Base-by-base conservation (phyloP, 148 eudicot species). In the Nepenthes gracilis region DNA sequence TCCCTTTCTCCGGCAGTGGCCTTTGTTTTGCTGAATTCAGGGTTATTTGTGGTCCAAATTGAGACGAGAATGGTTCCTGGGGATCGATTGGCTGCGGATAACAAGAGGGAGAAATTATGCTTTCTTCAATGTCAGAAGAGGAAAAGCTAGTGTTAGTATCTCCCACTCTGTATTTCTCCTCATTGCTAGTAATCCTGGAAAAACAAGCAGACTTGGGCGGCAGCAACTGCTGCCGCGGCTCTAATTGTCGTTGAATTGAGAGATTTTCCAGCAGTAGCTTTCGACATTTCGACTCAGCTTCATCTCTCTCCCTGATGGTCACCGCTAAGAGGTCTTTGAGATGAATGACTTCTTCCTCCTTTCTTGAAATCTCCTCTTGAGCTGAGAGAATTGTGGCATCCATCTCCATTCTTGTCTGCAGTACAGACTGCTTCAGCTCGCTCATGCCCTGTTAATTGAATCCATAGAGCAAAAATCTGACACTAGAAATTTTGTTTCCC, bases 1-100 rank as follows among this genome's bases (percentile, higher is more conserved):
- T 78, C 38, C 97, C 95, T 33, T 86, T 82, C 47, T 86, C 91
- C 0, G 97, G 97, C 67, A 90, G 67, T 47, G 86, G 80, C 70
- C 70, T 83, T 43, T 61, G 78, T 2, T 34, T 33, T 0, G 54
- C 77, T 38, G 84, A 38, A 36, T 54, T 59, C 2, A 76, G 81
- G 1, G 51, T 65, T 8, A 82, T 52, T 50, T 77, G 75, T 14
- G 73, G 73, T 45, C 73, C 76, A n/a, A 58, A 59, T 11, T 23
- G 61, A 14, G 51, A 54, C 12, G 71, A 60, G 1, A 35, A 60
- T 12, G 62, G 33, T 72, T 59, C 33, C 1, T 58, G 6, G 49
- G 54, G 58, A 50, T 57, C 14, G 10, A 57, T 2, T 63, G 15
- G 38, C 37, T 2, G 61, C 64, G 47, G 53, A 45, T 11, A 40